Percentiles rank a stretch among this genome's conserved stretches.
Conservation (phyloP, 129 eudicot genomes). For the Scalesia atractyloides region DNA sequence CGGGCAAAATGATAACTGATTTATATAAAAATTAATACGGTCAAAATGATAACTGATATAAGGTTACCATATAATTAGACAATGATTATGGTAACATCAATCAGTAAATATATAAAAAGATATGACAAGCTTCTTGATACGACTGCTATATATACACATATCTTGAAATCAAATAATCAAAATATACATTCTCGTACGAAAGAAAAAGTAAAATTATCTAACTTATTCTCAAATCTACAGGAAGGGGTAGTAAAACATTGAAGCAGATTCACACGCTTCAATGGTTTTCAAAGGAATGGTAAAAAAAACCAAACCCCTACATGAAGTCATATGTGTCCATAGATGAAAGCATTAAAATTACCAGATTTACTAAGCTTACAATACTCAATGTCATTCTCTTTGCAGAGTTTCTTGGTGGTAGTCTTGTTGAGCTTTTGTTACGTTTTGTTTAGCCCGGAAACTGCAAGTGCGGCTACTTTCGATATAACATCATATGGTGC, state of each 20-base stretch:
- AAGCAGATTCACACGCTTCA: background rate
- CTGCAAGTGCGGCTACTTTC: constrained; percentile 23
- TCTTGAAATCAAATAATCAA: background rate
- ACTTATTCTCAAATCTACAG: background rate
- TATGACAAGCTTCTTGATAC: background rate
- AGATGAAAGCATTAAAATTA: background rate
- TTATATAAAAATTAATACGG: too few relatives aligned
- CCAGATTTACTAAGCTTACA: background rate
- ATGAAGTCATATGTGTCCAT: background rate
- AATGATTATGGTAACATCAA: background rate
- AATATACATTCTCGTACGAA: constrained; percentile 5
- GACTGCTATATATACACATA: background rate
- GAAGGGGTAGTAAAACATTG: background rate
- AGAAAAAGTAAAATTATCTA: background rate
- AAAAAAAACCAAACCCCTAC: background rate
- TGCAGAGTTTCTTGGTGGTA: constrained; percentile 26
- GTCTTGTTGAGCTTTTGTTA: constrained; percentile 23
- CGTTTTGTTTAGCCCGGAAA: constrained; percentile 15
- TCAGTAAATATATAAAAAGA: background rate
- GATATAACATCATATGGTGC: constrained; percentile 49
- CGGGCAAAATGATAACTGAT: too few relatives aligned
- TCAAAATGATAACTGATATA: background rate
- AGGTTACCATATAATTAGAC: background rate
- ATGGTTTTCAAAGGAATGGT: constrained; percentile 17
- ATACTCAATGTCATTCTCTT: background rate